phyloP scores from a whole-genome alignment of 179 eudicot species.

The Gypsophila paniculata region DNA sequence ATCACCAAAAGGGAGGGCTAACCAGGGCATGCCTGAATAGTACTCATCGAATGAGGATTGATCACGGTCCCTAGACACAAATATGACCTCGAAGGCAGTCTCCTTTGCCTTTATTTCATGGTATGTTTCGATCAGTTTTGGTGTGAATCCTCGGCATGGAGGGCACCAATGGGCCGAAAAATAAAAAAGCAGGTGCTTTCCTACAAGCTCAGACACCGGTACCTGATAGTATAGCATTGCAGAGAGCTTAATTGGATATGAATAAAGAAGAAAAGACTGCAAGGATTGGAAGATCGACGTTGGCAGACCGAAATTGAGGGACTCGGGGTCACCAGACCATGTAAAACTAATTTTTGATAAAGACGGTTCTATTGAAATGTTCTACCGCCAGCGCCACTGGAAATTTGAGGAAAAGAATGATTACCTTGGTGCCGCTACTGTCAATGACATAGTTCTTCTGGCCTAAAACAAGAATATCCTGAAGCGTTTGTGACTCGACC shows the following conservation, averaged over 20 bases:
- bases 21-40: constrained; percentile 69
- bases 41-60: constrained; percentile 48
- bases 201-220: constrained; percentile 60
- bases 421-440: constrained; percentile 51
- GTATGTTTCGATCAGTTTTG: constrained; percentile 53
- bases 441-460: constrained; percentile 52
- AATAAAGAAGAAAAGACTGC: too few species aligned
- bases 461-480: constrained; percentile 60
- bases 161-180: constrained; percentile 83
- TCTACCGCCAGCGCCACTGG: too few species aligned
- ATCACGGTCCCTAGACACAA: constrained; percentile 59
- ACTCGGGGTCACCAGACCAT: too few species aligned
- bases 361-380: too few species aligned
- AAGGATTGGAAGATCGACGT: too few species aligned
- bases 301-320: too few species aligned
- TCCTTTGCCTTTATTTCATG: constrained; percentile 49
- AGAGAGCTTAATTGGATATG: not conserved
- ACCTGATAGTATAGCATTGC: constrained; percentile 35
- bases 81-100: constrained; percentile 49
- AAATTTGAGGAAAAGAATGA: not conserved
- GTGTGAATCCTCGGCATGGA: constrained; percentile 68
- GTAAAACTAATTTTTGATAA: too few species aligned
- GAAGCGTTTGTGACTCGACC: constrained; percentile 58
- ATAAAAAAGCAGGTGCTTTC: constrained; percentile 56
- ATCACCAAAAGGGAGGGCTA: constrained; percentile 66